Conservation (phyloP, 2,329 filamentous ascomycete species). For the Aschersonia sp. region DNA sequence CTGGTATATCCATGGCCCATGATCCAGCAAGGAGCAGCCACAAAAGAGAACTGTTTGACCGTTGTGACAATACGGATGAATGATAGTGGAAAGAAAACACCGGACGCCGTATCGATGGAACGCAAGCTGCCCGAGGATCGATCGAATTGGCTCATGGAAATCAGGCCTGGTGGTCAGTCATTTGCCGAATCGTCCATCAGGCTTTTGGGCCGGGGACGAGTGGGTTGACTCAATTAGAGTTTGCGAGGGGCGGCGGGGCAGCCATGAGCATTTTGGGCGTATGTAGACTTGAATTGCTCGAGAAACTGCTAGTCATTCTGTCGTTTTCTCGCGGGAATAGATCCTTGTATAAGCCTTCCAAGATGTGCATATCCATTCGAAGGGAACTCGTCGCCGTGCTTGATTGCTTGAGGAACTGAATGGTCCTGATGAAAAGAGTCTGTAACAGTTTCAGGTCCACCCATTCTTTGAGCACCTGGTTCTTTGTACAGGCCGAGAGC, state of each 20-base stretch:
- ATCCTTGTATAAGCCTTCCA: conserved; percentile 39
- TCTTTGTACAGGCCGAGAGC: conserved; percentile 66
- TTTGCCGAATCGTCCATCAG: neutral
- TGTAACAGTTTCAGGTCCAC: conserved; percentile 42
- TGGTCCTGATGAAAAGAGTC: conserved; percentile 55
- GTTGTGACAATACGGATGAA: too few species aligned
- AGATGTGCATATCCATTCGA: conserved; percentile 56
- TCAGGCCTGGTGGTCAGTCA: too few species aligned
- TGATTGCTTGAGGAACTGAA: conserved; percentile 57
- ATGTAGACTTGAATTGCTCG: conserved; percentile 19
- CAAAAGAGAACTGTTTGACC: too few species aligned
- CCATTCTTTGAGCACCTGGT: conserved; percentile 42
- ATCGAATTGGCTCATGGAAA: too few species aligned
- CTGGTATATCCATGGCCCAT: too few species aligned
- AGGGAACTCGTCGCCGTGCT: conserved; percentile 63
- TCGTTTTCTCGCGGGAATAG: conserved; percentile 17
- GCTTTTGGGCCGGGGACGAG: neutral
- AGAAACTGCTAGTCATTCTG: conserved; percentile 26
- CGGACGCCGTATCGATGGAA: too few species aligned
- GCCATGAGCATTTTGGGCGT: conserved; percentile 9
- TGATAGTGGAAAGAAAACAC: too few species aligned
- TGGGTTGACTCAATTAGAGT: neutral
- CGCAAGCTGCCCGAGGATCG: too few species aligned
- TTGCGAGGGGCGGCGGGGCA: conserved; percentile 4
- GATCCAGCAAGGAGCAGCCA: too few species aligned